Base-by-base conservation (phyloP, 2,329 filamentous ascomycete species). In the Dactylella cylindrospora region DNA sequence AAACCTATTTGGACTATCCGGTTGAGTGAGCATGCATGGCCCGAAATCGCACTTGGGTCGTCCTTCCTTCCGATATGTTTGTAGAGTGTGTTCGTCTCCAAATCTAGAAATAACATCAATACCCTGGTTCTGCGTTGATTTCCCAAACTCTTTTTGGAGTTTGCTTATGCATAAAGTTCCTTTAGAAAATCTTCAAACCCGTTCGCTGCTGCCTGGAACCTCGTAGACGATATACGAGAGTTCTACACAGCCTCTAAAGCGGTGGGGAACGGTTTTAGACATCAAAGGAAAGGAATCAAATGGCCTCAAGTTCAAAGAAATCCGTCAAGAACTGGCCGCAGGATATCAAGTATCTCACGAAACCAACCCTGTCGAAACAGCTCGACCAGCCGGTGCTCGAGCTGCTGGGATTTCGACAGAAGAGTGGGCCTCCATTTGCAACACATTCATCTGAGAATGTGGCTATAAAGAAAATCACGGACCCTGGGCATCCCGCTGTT, bases 401-500 rank as follows among this genome's bases (percentile, higher is more conserved):
- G 15, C 43, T 38, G 43, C 25, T 62, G 23, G 57, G 57, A 38
- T 54, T 62, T 25, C 17, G 31, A 29, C 13, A 39, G 12, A 53
- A 49, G n/a, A 17, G 36, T 23, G 49, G 57, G 19, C 44, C 49
- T 44, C 49, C 36, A 39, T 62, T 62, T 49, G 28, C 55, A 31
- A 35, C 41, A 43, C 28, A 29, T 43, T 49, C 55, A 13, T 62
- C 57, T 35, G 57, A 62, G 35, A 62, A 62, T 62, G 57, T 62
- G 41, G 49, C 41, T 62, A 62, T 62, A 54, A 62, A 54, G 40
- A 53, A 53, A 38, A 54, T 62, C 45, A 49, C 38, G 32, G 49
- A 62, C 15, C 32, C 43, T 17, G 45, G 41, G 25, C 57, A 62
- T 44, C 57, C 57, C 19, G 57, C 57, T 12, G 19, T 38, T 23